phyloP scores from a whole-genome alignment of 768 basidiomycete species.

The Collybia nuda region DNA sequence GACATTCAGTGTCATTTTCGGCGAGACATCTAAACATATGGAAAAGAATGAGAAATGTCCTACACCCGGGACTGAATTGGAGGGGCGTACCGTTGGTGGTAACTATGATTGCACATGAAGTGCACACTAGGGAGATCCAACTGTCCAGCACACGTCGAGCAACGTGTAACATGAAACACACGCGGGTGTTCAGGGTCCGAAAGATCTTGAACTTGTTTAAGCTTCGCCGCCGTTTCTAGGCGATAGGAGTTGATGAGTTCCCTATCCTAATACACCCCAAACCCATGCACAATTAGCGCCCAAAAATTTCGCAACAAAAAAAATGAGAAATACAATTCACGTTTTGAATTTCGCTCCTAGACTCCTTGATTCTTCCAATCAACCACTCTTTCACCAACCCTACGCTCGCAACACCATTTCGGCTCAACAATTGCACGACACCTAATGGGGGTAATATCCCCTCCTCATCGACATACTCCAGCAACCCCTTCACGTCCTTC shows the following conservation, averaged over 20 bases:
- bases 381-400: conserved; percentile 93
- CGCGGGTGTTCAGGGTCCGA: conserved; percentile 75
- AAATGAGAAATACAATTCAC: conserved; percentile 41
- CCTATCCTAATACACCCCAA: conserved; percentile 77
- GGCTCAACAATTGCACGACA: conserved; percentile 83
- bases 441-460: conserved; percentile 87
- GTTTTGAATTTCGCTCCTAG: conserved; percentile 74
- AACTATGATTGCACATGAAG: conserved; percentile 98
- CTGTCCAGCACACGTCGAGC: conserved; percentile 85
- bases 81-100: conserved; percentile 78
- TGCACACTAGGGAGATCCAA: conserved; percentile 93
- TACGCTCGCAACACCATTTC: conserved; percentile 88
- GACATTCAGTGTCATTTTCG: conserved; percentile 89
- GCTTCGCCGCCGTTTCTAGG: conserved; percentile 75
- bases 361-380: conserved; percentile 71
- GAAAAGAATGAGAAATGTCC: not conserved
- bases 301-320: no score
- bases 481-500: conserved; percentile 64
- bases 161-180: conserved; percentile 93
- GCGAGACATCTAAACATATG: conserved; percentile 66
- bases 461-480: conserved; percentile 79
- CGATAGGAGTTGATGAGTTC: conserved; percentile 87
- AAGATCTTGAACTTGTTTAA: conserved; percentile 80
- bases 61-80: no score
- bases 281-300: not conserved